A percentile compares a stretch with the other conserved stretches of the same genome.
phyloP scores from a whole-genome alignment of 1,139 yeast genomes.

The Geotrichum bryndzae region DNA sequence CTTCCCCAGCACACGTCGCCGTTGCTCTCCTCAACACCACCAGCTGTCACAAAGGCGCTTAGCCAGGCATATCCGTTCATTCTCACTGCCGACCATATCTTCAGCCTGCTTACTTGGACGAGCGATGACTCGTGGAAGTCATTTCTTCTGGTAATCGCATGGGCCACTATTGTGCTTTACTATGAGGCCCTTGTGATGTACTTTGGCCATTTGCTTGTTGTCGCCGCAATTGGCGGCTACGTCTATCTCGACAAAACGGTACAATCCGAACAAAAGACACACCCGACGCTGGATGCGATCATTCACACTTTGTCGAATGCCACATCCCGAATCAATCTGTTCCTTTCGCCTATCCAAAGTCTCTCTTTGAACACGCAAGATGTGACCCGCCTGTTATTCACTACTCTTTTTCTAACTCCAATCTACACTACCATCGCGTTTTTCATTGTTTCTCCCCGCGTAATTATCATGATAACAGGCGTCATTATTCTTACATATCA shows the following conservation, averaged over 20 bases:
- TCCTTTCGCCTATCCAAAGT: slow-evolving; percentile 72
- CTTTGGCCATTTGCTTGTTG: slow-evolving; percentile 74
- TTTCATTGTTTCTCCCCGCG: slow-evolving; percentile 64
- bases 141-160: slow-evolving; percentile 52
- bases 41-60: slow-evolving; percentile 78
- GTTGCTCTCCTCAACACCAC: slow-evolving; percentile 58
- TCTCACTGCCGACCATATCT: slow-evolving; percentile 58
- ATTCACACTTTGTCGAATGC: slow-evolving; percentile 72
- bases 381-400: slow-evolving; percentile 68
- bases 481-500: slow-evolving; percentile 71
- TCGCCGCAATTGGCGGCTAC: slow-evolving; percentile 60
- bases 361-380: slow-evolving; percentile 69
- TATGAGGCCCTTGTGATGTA: slow-evolving; percentile 68
- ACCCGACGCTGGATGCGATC: slow-evolving; percentile 83
- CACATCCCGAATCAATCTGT: slow-evolving; percentile 66
- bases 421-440: slow-evolving; percentile 66
- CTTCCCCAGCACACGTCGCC: slow-evolving; percentile 37
- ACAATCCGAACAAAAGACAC: slow-evolving; percentile 47
- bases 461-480: slow-evolving; percentile 56
- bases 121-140: slow-evolving; percentile 77
- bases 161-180: slow-evolving; percentile 58
- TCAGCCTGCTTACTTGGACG: slow-evolving; percentile 85
- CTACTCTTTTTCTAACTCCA: slow-evolving; percentile 82
- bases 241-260: slow-evolving; percentile 43
- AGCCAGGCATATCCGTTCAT: slow-evolving; percentile 80